Evolutionary conservation across 495 filamentous ascomycete species (phyloP), one percentile per base, ranked within the genome.

Genomic region (Lophiostoma macrostomum): DNA sequence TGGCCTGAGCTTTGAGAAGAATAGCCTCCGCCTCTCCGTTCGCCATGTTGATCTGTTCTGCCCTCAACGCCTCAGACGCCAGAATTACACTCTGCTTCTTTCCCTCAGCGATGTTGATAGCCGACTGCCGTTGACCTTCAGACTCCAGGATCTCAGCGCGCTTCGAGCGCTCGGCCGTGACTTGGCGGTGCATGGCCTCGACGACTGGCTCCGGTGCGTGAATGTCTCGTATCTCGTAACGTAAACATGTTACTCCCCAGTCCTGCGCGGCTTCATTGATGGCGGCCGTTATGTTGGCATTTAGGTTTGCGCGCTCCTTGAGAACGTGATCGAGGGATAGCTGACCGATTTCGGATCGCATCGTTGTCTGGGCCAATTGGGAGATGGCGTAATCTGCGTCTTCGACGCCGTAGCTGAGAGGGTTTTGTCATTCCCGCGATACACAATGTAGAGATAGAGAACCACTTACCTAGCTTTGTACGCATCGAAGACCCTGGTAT

Each of bases 311-410:
- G 44, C 93, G 89, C 77, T 98, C 93, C 66, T 96, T 95, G 19
- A 98, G 78, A 31, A 98, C 93, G 73, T 97, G 91, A 71, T 98
- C 93, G 61, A 98, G 85, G 0, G 91, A 88, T 14, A 98, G 79
- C 63, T 96, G 90, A 54, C 93, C 93, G 66, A 98, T 98, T 69
- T 98, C 93, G 49, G 85, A 90, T 53, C 93, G 90, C 93, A 98
- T 98, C 0, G 93, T 98, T 2, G 93, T 98, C 71, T 98, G 93
- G 2, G 93, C 93, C 14, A 98, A 85, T 64, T 98, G 93, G 16
- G 87, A 90, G 74, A 98, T 97, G 66, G 93, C 93, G 71, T 97
- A 98, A 67, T 97, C 94, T 53, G 93, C 93, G 66, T 98, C 93
- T 73, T 98, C 93, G 32, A 98, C 93, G 32, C 93, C 93, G 67